Evolutionary conservation across 129 eudicot species (phyloP).

Genomic region (Tagetes erecta): DNA sequence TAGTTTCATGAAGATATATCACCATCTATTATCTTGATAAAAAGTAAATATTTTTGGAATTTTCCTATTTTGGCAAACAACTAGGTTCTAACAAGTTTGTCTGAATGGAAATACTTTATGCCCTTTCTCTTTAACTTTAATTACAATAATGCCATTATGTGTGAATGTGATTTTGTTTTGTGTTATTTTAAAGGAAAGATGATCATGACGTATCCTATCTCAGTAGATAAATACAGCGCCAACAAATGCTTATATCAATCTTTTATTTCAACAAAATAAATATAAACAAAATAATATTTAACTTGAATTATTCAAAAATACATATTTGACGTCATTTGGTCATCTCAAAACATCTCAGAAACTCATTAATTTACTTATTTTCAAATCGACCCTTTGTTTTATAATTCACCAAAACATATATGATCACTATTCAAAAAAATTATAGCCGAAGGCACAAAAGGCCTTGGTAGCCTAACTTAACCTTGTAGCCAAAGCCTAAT

Average conservation of each 20-base stretch:
- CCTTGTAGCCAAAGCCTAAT: no score
- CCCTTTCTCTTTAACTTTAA: constrained; percentile 7
- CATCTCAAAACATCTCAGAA: no score
- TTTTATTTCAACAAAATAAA: background rate
- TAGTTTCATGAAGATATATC: no score
- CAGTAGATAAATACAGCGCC: constrained; percentile 8
- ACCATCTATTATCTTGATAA: background rate
- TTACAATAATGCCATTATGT: constrained; percentile 16
- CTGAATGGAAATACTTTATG: background rate
- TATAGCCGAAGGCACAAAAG: no score
- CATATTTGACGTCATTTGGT: no score
- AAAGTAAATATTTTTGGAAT: constrained; percentile 16
- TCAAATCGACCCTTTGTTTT: no score
- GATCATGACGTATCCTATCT: constrained; percentile 12
- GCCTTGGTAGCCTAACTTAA: no score
- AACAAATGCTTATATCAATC: background rate
- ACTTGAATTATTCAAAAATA: no score
- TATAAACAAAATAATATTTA: background rate
- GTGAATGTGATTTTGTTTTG: background rate
- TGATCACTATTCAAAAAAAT: no score
- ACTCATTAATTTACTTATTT: no score
- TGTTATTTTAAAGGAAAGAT: background rate
- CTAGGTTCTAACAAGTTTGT: constrained; percentile 35
- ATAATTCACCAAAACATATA: no score
- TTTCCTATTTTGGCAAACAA: constrained; percentile 50